Conservation (phyloP, 2,329 filamentous ascomycete genomes). For the Tricladium varicosporioides region DNA sequence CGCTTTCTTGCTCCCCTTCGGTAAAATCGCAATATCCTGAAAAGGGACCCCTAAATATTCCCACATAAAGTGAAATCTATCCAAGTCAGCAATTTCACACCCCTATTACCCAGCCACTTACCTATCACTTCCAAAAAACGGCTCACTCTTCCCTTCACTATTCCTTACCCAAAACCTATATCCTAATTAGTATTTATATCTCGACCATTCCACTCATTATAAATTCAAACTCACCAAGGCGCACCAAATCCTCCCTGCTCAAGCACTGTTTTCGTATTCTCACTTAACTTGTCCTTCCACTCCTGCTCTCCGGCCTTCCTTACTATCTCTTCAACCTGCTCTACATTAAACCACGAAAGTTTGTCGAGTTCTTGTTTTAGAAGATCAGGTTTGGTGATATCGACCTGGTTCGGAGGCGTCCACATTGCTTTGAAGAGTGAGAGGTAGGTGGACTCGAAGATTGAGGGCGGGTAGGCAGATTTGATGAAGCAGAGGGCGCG, state of each 20-base stretch:
- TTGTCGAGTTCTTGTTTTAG: constrained; percentile 43
- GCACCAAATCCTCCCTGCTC: constrained; percentile 70
- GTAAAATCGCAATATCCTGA: constrained; percentile 49
- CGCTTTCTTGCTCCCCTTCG: constrained; percentile 19
- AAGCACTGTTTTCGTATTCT: constrained; percentile 59
- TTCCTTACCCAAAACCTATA: constrained; percentile 62
- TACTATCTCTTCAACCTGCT: constrained; percentile 56
- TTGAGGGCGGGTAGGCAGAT: constrained; percentile 45
- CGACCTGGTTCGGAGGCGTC: constrained; percentile 50
- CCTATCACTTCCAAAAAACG: constrained; percentile 78
- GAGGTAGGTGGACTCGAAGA: constrained; percentile 53
- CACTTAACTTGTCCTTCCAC: constrained; percentile 52
- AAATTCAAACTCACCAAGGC: constrained; percentile 49
- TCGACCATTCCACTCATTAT: background rate
- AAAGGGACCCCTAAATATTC: constrained; percentile 61
- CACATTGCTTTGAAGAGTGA: constrained; percentile 62
- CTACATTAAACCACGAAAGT: constrained; percentile 41
- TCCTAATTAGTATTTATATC: background rate
- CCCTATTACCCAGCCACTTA: too few species aligned
- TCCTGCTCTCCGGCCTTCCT: constrained; percentile 47
- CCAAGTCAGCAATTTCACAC: background rate
- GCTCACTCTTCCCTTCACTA: constrained; percentile 54
- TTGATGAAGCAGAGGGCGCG: constrained; percentile 68
- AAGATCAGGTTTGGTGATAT: constrained; percentile 58
- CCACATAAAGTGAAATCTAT: constrained; percentile 67